A percentile compares a stretch with the other conserved stretches of the same genome.
Conservation (phyloP, 2,329 filamentous ascomycete species). For the Dothistroma septosporum region DNA sequence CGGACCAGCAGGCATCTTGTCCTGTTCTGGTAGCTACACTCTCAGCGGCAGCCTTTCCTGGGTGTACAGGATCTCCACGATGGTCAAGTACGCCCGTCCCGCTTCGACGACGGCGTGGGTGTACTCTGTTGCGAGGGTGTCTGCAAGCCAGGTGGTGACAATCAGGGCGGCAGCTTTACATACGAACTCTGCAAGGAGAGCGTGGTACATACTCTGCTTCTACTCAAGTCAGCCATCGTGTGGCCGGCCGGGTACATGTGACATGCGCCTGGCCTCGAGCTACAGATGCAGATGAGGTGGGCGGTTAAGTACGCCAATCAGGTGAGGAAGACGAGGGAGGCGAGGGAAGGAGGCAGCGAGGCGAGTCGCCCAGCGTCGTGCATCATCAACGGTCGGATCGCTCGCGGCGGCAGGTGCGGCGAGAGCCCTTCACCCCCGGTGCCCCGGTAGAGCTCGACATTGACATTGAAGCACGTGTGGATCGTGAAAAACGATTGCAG, state of each 20-base stretch:
- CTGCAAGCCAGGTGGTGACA: conserved; percentile 14
- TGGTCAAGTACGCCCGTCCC: conserved; percentile 26
- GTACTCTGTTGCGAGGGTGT: conserved; percentile 23
- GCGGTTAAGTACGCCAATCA: conserved; percentile 8
- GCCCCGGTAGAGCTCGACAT: too few relatives aligned
- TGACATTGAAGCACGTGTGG: background rate
- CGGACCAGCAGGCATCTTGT: conserved; percentile 45
- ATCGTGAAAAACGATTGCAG: background rate
- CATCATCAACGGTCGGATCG: too few relatives aligned
- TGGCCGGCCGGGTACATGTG: background rate
- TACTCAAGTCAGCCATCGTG: background rate
- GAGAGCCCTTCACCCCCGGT: background rate
- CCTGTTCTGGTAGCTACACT: conserved; percentile 7
- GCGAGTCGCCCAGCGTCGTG: background rate
- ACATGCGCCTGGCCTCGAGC: conserved; percentile 1
- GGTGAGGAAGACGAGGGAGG: background rate
- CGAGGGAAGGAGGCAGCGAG: too few relatives aligned
- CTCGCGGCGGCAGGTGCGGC: background rate
- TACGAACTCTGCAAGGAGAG: conserved; percentile 16
- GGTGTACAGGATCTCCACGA: conserved; percentile 26
- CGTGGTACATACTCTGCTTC: conserved; percentile 7
- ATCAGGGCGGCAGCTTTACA: conserved; percentile 15
- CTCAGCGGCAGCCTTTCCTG: conserved; percentile 18
- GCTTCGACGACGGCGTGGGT: conserved; percentile 28
- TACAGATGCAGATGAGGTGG: conserved; percentile 4